Conservation (phyloP, 2,329 filamentous ascomycete genomes). For the Diaporthe australafricana region DNA sequence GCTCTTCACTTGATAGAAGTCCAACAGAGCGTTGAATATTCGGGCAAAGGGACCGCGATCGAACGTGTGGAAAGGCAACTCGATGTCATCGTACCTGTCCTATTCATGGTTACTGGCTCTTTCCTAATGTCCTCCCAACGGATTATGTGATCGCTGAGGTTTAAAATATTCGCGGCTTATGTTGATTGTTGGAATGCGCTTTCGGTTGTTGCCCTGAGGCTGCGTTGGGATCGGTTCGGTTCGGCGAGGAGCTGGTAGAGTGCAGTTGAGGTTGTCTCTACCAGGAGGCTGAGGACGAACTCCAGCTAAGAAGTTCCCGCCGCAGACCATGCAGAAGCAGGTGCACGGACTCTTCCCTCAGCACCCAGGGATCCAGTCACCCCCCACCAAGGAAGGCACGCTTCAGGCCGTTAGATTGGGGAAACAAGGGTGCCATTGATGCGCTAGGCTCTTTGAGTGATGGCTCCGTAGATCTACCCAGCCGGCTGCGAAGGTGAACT, state of each 20-base stretch:
- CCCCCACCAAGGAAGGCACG: slow-evolving; percentile 9
- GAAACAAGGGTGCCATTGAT: slow-evolving; percentile 7
- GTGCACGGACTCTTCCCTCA: slow-evolving; percentile 34
- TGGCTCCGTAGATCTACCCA: slow-evolving; percentile 5
- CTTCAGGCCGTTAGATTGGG: slow-evolving; percentile 18
- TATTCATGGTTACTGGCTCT: slow-evolving; percentile 37
- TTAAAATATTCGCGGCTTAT: neutral
- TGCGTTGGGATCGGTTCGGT: neutral
- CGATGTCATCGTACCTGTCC: slow-evolving; percentile 38
- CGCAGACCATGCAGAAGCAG: slow-evolving; percentile 33
- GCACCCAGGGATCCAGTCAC: slow-evolving; percentile 16
- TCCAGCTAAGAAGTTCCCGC: slow-evolving; percentile 35
- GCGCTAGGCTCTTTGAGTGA: slow-evolving; percentile 8
- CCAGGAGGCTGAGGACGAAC: slow-evolving; percentile 32
- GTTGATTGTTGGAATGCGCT: neutral
- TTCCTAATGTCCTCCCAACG: slow-evolving; percentile 1
- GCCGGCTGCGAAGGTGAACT: neutral
- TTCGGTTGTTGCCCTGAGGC: slow-evolving; percentile 1
- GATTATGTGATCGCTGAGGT: neutral
- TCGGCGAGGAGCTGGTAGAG: slow-evolving; percentile 26
- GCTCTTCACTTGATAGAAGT: slow-evolving; percentile 6
- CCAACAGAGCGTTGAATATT: neutral
- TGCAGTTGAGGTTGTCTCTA: slow-evolving; percentile 26
- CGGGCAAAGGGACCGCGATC: slow-evolving; percentile 22
- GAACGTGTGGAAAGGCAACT: slow-evolving; percentile 30